These are phyloP conservation scores for Saccharomycopsis olivae DNA, from an alignment of 805 yeast species.

Conservation along the genomic window DNA sequence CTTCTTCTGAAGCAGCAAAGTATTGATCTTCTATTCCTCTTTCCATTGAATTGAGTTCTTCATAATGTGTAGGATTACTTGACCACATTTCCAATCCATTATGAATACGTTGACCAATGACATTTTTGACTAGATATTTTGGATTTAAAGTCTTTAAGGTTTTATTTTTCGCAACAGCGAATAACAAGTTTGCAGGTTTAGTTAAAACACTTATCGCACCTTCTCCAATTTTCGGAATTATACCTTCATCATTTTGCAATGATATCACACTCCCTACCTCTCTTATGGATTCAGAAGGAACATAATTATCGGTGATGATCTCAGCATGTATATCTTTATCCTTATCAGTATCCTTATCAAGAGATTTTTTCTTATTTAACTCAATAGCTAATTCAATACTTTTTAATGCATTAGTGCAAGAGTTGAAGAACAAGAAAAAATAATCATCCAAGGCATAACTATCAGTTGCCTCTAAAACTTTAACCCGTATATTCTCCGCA, in stretches of 20 bases:
- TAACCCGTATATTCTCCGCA: conserved; percentile 47
- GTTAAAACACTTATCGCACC: background rate
- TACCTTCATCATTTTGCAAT: background rate
- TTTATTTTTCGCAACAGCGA: background rate
- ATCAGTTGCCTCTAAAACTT: conserved; percentile 45
- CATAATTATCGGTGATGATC: conserved; percentile 9
- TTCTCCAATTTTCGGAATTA: too few relatives aligned
- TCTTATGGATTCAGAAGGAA: conserved; percentile 4
- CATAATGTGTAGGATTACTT: conserved; percentile 54
- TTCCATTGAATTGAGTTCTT: conserved; percentile 28
- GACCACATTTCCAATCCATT: conserved; percentile 42
- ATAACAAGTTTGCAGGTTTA: background rate
- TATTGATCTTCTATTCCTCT: conserved; percentile 38
- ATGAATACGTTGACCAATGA: conserved; percentile 9
- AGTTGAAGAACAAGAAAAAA: conserved; percentile 53
- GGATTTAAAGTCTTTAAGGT: conserved; percentile 14
- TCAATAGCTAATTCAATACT: conserved; percentile 12
- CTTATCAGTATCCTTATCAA: background rate
- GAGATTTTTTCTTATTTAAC: background rate
- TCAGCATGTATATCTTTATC: background rate
- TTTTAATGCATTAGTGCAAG: conserved; percentile 12
- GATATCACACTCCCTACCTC: background rate
- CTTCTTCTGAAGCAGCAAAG: conserved; percentile 34
- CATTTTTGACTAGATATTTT: conserved; percentile 9
- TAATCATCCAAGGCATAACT: conserved; percentile 56